These are phyloP conservation scores for Debaryomyces singareniensis DNA, from an alignment of 1,139 yeast species.

Conservation along the genomic window DNA sequence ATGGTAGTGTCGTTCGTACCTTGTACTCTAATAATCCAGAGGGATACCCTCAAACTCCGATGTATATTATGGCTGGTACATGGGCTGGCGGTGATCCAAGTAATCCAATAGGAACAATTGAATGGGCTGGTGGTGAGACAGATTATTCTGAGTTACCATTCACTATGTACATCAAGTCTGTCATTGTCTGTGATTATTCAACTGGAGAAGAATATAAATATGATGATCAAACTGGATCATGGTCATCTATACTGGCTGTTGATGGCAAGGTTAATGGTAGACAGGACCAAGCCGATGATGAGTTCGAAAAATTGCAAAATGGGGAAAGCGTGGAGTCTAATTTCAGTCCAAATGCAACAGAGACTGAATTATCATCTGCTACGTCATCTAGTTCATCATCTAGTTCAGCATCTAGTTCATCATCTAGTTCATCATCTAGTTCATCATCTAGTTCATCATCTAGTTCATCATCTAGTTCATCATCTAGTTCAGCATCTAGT, in stretches of 20 bases:
- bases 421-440: conserved; percentile 3
- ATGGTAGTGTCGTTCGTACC: conserved; percentile 56
- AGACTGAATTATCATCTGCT: not conserved
- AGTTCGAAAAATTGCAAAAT: conserved; percentile 34
- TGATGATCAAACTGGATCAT: conserved; percentile 56
- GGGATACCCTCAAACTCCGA: conserved; percentile 77
- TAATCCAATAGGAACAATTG: conserved; percentile 63
- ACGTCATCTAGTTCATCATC: conserved; percentile 1
- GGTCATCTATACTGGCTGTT: conserved; percentile 61
- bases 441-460: conserved; percentile 7
- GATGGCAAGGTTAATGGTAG: conserved; percentile 66
- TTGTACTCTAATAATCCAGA: conserved; percentile 44
- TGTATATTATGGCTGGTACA: conserved; percentile 59
- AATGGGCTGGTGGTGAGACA: conserved; percentile 83
- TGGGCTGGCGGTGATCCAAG: conserved; percentile 83
- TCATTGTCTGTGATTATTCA: conserved; percentile 72
- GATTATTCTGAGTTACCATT: conserved; percentile 64
- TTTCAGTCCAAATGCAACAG: conserved; percentile 2
- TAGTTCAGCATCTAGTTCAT: conserved; percentile 2
- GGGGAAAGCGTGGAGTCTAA: conserved; percentile 12
- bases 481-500: conserved; percentile 1
- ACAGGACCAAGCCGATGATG: conserved; percentile 39
- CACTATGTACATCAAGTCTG: conserved; percentile 55
- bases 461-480: not conserved
- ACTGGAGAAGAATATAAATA: conserved; percentile 66